Conservation (phyloP, 164 flowering plant genomes). For the Malania oleifera region DNA sequence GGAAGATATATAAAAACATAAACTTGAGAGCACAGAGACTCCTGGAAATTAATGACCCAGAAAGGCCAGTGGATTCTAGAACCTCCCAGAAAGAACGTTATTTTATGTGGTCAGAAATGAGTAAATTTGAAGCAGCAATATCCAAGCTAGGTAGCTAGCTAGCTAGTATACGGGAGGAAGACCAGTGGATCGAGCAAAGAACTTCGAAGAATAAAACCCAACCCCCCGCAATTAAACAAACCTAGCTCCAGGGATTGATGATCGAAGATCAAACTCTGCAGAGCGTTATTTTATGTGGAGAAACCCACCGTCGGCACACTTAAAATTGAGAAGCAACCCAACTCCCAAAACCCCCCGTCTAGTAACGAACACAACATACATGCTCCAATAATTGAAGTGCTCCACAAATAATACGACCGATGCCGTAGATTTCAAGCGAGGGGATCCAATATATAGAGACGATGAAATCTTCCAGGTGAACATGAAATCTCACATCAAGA, state of each 20-base stretch:
- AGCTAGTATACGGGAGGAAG: too few relatives aligned
- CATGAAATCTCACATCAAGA: constrained; percentile 3
- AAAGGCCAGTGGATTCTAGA: constrained; percentile 13
- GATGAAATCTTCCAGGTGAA: not conserved
- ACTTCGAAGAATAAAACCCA: constrained; percentile 19
- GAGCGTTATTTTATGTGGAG: constrained; percentile 52
- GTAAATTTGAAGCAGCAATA: constrained; percentile 16
- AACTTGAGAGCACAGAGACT: constrained; percentile 16
- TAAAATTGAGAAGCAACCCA: constrained; percentile 9
- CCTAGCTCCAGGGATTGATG: constrained; percentile 22
- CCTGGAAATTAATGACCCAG: constrained; percentile 3
- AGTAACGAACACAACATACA: not conserved
- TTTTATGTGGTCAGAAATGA: constrained; percentile 43
- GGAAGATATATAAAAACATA: constrained; percentile 8
- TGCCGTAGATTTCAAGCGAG: not conserved
- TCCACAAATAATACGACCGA: too few relatives aligned
- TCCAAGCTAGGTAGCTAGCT: too few relatives aligned
- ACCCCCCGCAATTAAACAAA: too few relatives aligned
- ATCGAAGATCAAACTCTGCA: constrained; percentile 9
- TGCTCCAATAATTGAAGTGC: constrained; percentile 4
- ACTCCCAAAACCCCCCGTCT: constrained; percentile 9
- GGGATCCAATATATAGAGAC: not conserved
- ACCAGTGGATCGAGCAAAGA: constrained; percentile 25
- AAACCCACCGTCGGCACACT: constrained; percentile 1
- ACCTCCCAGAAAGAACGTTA: constrained; percentile 40